These are phyloP conservation scores for Trichoderma gamsii DNA, from an alignment of 495 filamentous ascomycete genomes.

Conservation along the genomic window DNA sequence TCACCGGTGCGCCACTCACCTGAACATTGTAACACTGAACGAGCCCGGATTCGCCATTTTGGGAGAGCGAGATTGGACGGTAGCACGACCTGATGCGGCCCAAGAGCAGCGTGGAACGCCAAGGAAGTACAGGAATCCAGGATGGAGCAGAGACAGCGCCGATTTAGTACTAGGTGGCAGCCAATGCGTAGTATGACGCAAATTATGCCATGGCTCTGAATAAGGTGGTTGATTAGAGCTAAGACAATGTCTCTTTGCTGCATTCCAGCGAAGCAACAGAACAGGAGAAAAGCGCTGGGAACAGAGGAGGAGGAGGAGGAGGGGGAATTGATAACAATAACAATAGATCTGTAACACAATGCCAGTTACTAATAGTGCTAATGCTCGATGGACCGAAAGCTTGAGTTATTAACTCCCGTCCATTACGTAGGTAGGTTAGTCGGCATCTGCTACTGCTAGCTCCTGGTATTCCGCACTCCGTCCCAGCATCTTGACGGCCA, in stretches of 20 bases:
- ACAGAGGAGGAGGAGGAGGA: background rate
- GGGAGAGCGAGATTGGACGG: background rate
- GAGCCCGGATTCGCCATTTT: background rate
- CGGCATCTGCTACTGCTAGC: no score
- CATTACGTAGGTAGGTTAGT: no score
- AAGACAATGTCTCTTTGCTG: background rate
- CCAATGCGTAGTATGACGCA: conserved; percentile 2
- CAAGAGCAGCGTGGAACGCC: background rate
- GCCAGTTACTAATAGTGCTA: no score
- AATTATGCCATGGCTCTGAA: background rate
- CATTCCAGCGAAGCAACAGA: background rate
- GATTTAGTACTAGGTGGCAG: background rate
- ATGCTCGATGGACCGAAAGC: no score
- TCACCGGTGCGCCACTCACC: conserved; percentile 5
- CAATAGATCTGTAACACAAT: no score
- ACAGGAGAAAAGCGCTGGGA: background rate
- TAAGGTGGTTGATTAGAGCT: conserved; percentile 5
- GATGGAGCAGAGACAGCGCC: background rate
- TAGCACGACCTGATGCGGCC: background rate
- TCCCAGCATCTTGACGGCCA: background rate
- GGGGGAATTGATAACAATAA: no score
- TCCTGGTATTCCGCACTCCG: no score
- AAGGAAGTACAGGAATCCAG: background rate
- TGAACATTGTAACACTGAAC: background rate
- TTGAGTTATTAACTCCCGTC: no score